phyloP scores from a whole-genome alignment of 352 stramenopile species.

The Pythium aristosporum region DNA sequence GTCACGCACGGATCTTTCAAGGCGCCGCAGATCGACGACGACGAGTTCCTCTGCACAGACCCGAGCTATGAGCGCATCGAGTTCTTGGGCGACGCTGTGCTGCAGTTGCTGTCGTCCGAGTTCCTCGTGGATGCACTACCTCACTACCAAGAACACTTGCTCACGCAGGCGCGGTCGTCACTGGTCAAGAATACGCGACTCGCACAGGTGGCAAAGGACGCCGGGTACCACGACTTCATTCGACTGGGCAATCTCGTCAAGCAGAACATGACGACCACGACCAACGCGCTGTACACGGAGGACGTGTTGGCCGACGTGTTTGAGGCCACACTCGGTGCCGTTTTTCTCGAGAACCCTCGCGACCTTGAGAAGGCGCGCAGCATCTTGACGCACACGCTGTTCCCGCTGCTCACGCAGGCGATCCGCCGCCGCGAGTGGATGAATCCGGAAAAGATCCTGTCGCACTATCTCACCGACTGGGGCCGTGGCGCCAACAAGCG shows the following conservation, averaged over 20 bases:
- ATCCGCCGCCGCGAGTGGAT: slow-evolving; percentile 84
- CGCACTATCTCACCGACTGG: slow-evolving; percentile 65
- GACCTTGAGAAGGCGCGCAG: slow-evolving; percentile 54
- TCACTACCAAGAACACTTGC: slow-evolving; percentile 77
- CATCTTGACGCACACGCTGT: slow-evolving; percentile 66
- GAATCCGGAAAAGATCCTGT: slow-evolving; percentile 70
- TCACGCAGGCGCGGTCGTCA: slow-evolving; percentile 77
- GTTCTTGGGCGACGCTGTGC: slow-evolving; percentile 81
- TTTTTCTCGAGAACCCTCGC: slow-evolving; percentile 70
- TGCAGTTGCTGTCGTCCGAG: slow-evolving; percentile 76
- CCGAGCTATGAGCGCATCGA: slow-evolving; percentile 83
- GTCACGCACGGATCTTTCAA: slow-evolving; percentile 80
- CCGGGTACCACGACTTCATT: slow-evolving; percentile 73
- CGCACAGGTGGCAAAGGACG: slow-evolving; percentile 50
- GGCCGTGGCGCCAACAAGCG: slow-evolving; percentile 23
- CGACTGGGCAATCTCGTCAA: slow-evolving; percentile 64
- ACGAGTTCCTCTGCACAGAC: slow-evolving; percentile 68
- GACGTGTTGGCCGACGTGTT: slow-evolving; percentile 83
- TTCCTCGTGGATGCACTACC: slow-evolving; percentile 82
- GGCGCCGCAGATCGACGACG: slow-evolving; percentile 60
- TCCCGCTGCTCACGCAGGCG: slow-evolving; percentile 60
- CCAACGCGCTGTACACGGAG: slow-evolving; percentile 51
- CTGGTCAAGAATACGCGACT: slow-evolving; percentile 85
- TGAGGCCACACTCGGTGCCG: slow-evolving; percentile 69
- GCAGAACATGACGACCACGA: slow-evolving; percentile 43